Evolutionary conservation across 78 protist species (phyloP), one percentile per base, ranked within the genome.

Genomic region (Neovahlkampfia damariscottae): DNA sequence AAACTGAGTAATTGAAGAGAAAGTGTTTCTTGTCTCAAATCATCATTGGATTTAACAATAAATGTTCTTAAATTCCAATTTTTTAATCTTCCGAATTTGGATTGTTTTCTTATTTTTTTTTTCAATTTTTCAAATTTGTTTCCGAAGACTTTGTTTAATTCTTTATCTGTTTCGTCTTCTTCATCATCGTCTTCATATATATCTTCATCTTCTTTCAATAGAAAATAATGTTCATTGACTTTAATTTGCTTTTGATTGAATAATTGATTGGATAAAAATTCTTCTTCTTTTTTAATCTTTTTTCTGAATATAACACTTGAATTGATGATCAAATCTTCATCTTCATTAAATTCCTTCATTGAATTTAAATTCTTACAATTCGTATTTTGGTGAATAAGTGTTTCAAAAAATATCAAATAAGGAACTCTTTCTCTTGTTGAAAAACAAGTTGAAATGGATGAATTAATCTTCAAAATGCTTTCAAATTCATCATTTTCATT

Each of bases 21-120:
- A 38, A 89, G 72, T 67, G 71, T 80, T 28, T 89, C 93, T 29
- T 89, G 93, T 19, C 93, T 58, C 1, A 84, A 59, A 59, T 89
- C 93, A 28, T 89, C 93, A 4, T 89, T 89, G 32, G 68, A 73
- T 69, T 89, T 89, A 31, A 89, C 86, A 38, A 89, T 86, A 30
- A 89, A 76, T 6, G 89, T 2, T 38, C 35, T 6, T 10, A 80
- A 30, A 28, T 34, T 77, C 83, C 83, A 80, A 9, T 77, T 70
- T 9, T 71, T 67, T 39, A 2, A 40, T 3, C 27, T 5, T 28
- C 83, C 67, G 36, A 19, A 80, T 6, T 66, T 67, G 3, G 83
- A 73, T 30, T 2, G 36, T 4, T 35, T 2, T n/a, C 76, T 40
- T 7, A 74, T 50, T 27, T 67, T 40, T 5, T 74, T 28, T 5